Percentiles rank a stretch among this genome's conserved stretches.
Evolutionary conservation across 2,329 filamentous ascomycete genomes (phyloP).

Genomic region (Botrytis deweyae): DNA sequence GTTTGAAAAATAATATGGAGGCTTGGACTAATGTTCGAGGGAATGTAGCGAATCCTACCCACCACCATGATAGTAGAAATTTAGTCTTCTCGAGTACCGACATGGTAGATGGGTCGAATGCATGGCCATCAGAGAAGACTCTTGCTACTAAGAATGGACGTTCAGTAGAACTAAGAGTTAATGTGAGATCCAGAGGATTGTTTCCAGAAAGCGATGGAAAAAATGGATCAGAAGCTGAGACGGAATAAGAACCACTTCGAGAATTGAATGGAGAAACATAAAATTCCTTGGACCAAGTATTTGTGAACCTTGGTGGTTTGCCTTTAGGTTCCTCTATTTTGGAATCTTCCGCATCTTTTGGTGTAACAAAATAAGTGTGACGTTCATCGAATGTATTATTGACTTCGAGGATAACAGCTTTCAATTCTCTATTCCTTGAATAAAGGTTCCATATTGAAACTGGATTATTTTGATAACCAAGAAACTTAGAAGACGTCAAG

Average conservation of each 20-base stretch:
- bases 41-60: conserved; percentile 65
- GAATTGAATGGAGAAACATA: conserved; percentile 76
- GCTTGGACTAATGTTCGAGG: conserved; percentile 65
- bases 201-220: conserved; percentile 45
- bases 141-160: conserved; percentile 60
- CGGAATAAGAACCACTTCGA: conserved; percentile 54
- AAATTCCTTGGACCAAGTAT: conserved; percentile 67
- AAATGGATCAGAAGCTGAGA: conserved; percentile 51
- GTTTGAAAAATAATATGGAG: conserved; percentile 53
- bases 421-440: conserved; percentile 53
- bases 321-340: conserved; percentile 22
- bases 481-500: conserved; percentile 66
- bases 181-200: conserved; percentile 62
- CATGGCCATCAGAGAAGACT: conserved; percentile 52
- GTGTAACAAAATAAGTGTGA: conserved; percentile 61
- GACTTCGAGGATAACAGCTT: conserved; percentile 68
- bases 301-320: conserved; percentile 44
- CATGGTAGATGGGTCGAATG: conserved; percentile 52
- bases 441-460: conserved; percentile 82
- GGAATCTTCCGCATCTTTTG: conserved; percentile 36
- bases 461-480: conserved; percentile 72
- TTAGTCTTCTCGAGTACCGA: conserved; percentile 43
- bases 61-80: conserved; percentile 61
- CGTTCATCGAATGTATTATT: conserved; percentile 76
- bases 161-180: conserved; percentile 60